Evolutionary conservation across 208 protist species (phyloP).

Genomic region (Herpetomonas tarakana): DNA sequence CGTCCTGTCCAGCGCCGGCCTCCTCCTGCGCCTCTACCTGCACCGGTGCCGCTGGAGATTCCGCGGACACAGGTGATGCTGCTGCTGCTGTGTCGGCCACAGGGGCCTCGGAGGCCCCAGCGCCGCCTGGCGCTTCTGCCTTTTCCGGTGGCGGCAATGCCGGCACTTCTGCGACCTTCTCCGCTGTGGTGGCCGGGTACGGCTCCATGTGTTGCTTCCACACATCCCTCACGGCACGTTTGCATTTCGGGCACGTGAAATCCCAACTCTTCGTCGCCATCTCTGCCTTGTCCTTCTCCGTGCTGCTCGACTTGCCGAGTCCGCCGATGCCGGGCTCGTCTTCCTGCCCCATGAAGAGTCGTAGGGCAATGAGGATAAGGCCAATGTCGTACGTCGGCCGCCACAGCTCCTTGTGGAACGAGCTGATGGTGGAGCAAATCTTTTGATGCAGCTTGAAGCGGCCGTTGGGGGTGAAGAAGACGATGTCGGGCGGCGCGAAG

Average conservation of each 20-base stretch:
- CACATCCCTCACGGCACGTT: constrained; percentile 16
- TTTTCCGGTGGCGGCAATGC: background rate
- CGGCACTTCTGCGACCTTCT: constrained; percentile 22
- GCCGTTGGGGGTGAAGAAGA: constrained; percentile 88
- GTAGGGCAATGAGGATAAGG: constrained; percentile 65
- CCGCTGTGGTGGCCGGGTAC: constrained; percentile 32
- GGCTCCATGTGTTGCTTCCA: constrained; percentile 52
- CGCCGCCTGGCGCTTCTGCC: background rate
- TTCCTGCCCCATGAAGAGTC: constrained; percentile 83
- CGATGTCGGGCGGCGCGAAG: constrained; percentile 80
- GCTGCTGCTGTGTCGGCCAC: background rate
- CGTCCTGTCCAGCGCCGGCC: too few species aligned
- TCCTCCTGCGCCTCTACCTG: too few species aligned
- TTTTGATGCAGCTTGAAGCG: constrained; percentile 75
- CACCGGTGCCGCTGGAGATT: too few species aligned
- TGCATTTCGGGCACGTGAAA: constrained; percentile 45
- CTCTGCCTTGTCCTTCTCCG: constrained; percentile 26
- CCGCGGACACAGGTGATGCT: too few species aligned
- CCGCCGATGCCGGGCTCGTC: constrained; percentile 73
- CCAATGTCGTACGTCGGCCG: constrained; percentile 69
- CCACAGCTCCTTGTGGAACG: constrained; percentile 90
- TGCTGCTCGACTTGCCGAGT: constrained; percentile 35
- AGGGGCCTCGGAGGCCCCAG: background rate
- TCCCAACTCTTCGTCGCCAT: constrained; percentile 47
- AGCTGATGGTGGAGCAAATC: constrained; percentile 88